Evolutionary conservation across 2,329 filamentous ascomycete genomes (phyloP).

Genomic region (Colletotrichum echinochloae): DNA sequence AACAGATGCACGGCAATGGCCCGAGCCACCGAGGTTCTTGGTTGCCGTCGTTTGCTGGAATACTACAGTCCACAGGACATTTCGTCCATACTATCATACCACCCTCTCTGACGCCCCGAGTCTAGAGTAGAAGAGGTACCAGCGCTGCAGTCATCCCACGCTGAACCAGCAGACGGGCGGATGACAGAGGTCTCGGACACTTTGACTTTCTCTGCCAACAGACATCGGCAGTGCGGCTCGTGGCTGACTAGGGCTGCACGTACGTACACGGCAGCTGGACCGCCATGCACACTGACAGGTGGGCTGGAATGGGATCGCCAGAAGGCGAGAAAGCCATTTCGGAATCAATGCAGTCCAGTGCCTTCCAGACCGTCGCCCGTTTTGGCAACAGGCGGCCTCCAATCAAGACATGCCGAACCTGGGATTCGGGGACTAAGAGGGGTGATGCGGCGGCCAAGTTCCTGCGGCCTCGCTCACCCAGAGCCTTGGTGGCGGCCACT

Average conservation of each 20-base stretch:
- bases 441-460: constrained; percentile 15
- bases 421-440: constrained; percentile 29
- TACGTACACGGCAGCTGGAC: constrained; percentile 14
- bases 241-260: constrained; percentile 14
- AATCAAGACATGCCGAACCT: constrained; percentile 39
- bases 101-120: constrained; percentile 18
- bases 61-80: background rate
- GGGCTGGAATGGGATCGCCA: constrained; percentile 21
- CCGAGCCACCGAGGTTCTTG: background rate
- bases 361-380: constrained; percentile 26
- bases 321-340: constrained; percentile 16
- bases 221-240: constrained; percentile 20
- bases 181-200: background rate
- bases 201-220: constrained; percentile 13
- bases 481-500: constrained; percentile 39
- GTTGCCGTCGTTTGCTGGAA: constrained; percentile 7
- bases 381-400: constrained; percentile 39
- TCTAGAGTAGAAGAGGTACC: constrained; percentile 28
- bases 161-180: constrained; percentile 1
- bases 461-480: constrained; percentile 28
- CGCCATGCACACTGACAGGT: constrained; percentile 33
- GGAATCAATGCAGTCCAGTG: constrained; percentile 8
- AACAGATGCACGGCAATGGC: background rate
- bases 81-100: constrained; percentile 32
- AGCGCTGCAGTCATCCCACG: constrained; percentile 25